phyloP scores from a whole-genome alignment of 805 yeast species.

The Sungouiella blattae region DNA sequence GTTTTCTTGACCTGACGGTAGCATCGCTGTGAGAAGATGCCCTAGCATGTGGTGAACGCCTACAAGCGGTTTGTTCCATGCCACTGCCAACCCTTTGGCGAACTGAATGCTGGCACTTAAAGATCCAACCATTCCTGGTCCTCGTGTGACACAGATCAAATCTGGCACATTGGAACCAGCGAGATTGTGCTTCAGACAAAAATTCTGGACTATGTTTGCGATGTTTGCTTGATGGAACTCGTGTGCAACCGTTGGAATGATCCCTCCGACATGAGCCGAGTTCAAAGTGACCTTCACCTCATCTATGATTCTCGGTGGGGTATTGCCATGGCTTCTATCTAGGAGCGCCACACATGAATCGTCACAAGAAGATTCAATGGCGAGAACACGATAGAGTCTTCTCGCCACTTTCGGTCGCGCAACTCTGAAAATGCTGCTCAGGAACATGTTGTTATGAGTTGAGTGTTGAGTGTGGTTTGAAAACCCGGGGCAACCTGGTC shows the following conservation, averaged over 20 bases:
- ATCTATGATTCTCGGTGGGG: conserved; percentile 48
- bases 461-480: too few relatives aligned
- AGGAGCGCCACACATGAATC: conserved; percentile 87
- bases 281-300: conserved; percentile 66
- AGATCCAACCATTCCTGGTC: conserved; percentile 96
- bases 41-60: conserved; percentile 98
- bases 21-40: conserved; percentile 58
- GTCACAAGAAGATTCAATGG: conserved; percentile 93
- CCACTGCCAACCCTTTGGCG: conserved; percentile 81
- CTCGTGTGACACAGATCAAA: conserved; percentile 84
- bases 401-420: too few relatives aligned
- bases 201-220: conserved; percentile 45
- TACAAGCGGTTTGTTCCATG: conserved; percentile 70
- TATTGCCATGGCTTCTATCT: conserved; percentile 38
- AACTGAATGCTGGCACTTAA: conserved; percentile 76
- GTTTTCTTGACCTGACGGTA: conserved; percentile 18
- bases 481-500: too few relatives aligned
- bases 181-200: conserved; percentile 38
- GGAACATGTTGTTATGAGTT: too few relatives aligned
- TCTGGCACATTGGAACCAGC: conserved; percentile 47
- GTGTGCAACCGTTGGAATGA: conserved; percentile 82
- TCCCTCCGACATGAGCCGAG: conserved; percentile 71
- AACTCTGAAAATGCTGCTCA: too few relatives aligned
- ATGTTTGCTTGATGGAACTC: conserved; percentile 67
- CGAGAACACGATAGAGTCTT: conserved; percentile 63